Conservation (phyloP, 345 rosid species). For the Limnanthes douglasii region DNA sequence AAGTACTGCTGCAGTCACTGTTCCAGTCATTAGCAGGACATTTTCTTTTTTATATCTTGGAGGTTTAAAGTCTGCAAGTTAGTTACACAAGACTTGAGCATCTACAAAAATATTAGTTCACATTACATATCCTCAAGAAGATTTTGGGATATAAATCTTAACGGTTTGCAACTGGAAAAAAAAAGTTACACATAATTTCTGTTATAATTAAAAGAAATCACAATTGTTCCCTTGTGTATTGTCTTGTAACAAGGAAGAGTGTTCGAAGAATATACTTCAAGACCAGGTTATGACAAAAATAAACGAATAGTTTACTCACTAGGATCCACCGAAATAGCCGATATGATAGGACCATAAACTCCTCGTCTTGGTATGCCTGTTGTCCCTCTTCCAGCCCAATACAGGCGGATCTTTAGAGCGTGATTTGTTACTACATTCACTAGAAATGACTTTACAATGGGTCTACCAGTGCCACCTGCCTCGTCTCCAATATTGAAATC, state of each 20-base stretch:
- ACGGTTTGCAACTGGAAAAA: too few relatives aligned
- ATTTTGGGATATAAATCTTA: too few relatives aligned
- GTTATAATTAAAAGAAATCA: too few relatives aligned
- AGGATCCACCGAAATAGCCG: conserved; percentile 55
- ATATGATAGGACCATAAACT: conserved; percentile 59
- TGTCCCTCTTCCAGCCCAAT: conserved; percentile 78
- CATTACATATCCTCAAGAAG: too few relatives aligned
- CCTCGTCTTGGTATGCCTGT: conserved; percentile 58
- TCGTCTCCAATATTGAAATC: conserved; percentile 46
- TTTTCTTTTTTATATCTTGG: conserved; percentile 21
- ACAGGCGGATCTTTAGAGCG: conserved; percentile 45
- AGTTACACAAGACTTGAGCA: too few relatives aligned
- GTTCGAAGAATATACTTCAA: background rate
- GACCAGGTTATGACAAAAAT: background rate
- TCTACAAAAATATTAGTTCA: too few relatives aligned
- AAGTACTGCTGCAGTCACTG: conserved; percentile 20
- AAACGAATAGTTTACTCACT: too few relatives aligned
- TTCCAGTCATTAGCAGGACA: conserved; percentile 12
- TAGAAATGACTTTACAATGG: conserved; percentile 19
- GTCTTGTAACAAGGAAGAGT: too few relatives aligned
- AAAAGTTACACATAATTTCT: too few relatives aligned
- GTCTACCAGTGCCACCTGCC: conserved; percentile 44
- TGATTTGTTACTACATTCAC: conserved; percentile 16
- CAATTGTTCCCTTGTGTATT: too few relatives aligned
- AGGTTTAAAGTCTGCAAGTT: conserved; percentile 49